These are phyloP conservation scores for Petasospora rhodanensis DNA, from an alignment of 1,139 yeast genomes.

Conservation along the genomic window DNA sequence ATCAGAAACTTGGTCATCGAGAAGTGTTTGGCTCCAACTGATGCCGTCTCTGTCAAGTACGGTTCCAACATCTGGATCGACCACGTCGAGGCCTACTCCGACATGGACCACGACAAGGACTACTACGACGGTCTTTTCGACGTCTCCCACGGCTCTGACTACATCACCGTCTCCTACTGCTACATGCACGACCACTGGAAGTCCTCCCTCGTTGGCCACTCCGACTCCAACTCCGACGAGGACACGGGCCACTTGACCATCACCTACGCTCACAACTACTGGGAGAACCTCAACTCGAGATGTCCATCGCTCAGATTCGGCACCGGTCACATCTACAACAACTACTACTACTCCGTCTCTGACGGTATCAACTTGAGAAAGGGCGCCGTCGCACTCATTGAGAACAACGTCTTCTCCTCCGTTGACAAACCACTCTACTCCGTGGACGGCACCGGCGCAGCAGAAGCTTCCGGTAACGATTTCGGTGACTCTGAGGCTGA, in stretches of 20 bases:
- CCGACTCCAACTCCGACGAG: constrained; percentile 1
- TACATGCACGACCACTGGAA: constrained; percentile 2
- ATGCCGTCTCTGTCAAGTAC: too few species aligned
- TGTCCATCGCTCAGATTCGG: too few species aligned
- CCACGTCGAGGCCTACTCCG: constrained; percentile 1
- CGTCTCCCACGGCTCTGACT: constrained; percentile 1
- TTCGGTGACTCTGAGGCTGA: neutral
- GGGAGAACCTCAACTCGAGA: constrained; percentile 2
- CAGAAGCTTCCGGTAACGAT: too few species aligned
- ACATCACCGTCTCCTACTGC: constrained; percentile 1
- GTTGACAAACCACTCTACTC: too few species aligned
- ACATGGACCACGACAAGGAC: constrained; percentile 2
- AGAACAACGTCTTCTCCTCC: constrained; percentile 2
- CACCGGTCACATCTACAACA: constrained; percentile 2
- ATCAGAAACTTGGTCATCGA: too few species aligned
- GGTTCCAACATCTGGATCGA: too few species aligned
- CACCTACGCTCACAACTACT: constrained; percentile 1
- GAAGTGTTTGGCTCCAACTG: too few species aligned
- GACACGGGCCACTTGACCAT: constrained; percentile 1
- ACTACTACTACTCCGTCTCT: neutral
- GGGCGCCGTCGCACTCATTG: neutral
- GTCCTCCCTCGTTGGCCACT: constrained; percentile 2
- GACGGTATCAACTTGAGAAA: constrained; percentile 2
- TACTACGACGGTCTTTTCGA: constrained; percentile 1
- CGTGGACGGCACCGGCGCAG: too few species aligned